Conservation (phyloP, 129 eudicot species). For the Helianthus tuberosus region DNA sequence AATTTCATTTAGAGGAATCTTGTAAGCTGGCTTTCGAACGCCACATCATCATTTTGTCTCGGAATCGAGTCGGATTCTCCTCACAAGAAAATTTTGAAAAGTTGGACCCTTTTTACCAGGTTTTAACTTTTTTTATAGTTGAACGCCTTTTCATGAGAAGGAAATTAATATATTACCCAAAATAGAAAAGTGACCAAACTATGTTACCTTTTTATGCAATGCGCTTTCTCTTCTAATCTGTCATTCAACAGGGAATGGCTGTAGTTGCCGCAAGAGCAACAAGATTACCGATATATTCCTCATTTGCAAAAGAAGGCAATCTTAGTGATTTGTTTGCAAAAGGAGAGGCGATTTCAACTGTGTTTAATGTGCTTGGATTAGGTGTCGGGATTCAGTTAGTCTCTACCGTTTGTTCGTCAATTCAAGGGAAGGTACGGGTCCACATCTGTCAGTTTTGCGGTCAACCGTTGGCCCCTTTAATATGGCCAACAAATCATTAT, state of each 20-base stretch:
- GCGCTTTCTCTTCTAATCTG: not conserved
- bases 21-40: not conserved
- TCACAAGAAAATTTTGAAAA: not conserved
- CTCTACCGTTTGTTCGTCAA: constrained; percentile 91
- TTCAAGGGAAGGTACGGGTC: constrained; percentile 86
- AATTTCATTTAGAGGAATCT: not conserved
- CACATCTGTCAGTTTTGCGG: not conserved
- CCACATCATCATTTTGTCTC: not conserved
- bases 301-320: constrained; percentile 98
- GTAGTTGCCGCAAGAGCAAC: constrained; percentile 99
- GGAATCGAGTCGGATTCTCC: not conserved
- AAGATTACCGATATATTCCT: constrained; percentile 93
- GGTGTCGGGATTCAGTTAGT: constrained; percentile 93
- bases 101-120: not conserved
- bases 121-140: not conserved
- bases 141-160: not conserved
- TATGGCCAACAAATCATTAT: not conserved
- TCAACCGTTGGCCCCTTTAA: not conserved
- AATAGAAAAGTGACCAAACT: not conserved
- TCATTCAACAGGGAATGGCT: constrained; percentile 87
- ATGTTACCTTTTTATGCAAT: not conserved
- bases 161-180: not conserved
- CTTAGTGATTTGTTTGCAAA: constrained; percentile 98
- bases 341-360: constrained; percentile 97
- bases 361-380: constrained; percentile 87